phyloP scores from a whole-genome alignment of 2,329 filamentous ascomycete species.

The Sporothrix euskadiensis region DNA sequence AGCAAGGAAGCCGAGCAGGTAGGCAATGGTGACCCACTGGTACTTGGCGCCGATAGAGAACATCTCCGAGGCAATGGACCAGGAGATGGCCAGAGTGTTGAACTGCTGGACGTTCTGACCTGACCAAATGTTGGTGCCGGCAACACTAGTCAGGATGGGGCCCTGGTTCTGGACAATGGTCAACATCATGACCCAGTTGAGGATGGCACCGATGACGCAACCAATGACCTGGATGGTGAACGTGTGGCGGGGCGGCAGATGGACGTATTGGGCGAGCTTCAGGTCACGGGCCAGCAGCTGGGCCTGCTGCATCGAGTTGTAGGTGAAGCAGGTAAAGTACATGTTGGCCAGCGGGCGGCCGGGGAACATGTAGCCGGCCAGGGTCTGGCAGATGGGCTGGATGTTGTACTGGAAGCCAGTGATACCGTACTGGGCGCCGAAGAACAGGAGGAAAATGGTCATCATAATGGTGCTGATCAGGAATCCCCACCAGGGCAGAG shows the following conservation, averaged over 20 bases:
- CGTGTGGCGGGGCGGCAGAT: conserved; percentile 46
- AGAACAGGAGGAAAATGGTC: conserved; percentile 43
- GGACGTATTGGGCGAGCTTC: conserved; percentile 44
- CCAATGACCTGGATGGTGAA: conserved; percentile 48
- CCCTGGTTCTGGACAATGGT: conserved; percentile 43
- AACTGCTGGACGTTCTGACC: conserved; percentile 45
- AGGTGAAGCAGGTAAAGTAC: conserved; percentile 46
- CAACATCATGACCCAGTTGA: conserved; percentile 51
- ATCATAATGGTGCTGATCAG: conserved; percentile 43
- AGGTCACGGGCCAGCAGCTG: conserved; percentile 40
- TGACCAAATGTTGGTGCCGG: conserved; percentile 45
- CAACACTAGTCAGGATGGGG: conserved; percentile 40
- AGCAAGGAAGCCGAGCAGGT: conserved; percentile 46
- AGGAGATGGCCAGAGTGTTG: conserved; percentile 30
- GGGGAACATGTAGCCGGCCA: conserved; percentile 51
- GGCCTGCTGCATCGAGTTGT: conserved; percentile 40
- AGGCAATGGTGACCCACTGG: conserved; percentile 61
- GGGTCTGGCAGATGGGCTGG: conserved; percentile 47
- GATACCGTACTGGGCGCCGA: conserved; percentile 43
- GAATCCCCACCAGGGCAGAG: conserved; percentile 47
- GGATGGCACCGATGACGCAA: conserved; percentile 39
- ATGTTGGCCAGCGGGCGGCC: conserved; percentile 45
- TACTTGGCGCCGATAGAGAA: conserved; percentile 62
- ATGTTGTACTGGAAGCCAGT: conserved; percentile 46
- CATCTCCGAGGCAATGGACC: conserved; percentile 28